phyloP scores from a whole-genome alignment of 2,329 filamentous ascomycete species.

The Colletotrichum gloeosporioides region DNA sequence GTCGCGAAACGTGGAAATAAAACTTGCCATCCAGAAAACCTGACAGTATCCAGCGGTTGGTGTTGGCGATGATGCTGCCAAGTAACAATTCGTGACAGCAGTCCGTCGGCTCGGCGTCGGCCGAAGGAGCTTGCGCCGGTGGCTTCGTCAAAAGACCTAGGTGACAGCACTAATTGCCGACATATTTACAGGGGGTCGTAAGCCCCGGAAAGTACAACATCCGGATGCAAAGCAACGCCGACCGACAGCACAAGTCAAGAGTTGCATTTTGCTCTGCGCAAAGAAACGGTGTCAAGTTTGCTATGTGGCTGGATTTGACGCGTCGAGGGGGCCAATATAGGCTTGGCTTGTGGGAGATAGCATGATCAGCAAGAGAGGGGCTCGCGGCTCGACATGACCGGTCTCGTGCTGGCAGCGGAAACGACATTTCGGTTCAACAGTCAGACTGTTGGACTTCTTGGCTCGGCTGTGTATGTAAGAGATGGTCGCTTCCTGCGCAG shows the following conservation, averaged over 20 bases:
- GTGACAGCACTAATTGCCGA: not conserved
- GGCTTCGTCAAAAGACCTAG: not conserved
- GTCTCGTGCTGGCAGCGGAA: not conserved
- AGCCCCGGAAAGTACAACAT: not conserved
- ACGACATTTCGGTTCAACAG: not conserved
- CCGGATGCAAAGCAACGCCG: not conserved
- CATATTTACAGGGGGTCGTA: not conserved
- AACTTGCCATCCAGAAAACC: not conserved
- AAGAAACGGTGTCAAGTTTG: not conserved
- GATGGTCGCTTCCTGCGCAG: not conserved
- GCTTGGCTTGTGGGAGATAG: not conserved
- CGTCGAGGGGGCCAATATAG: not conserved
- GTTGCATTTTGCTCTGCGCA: not conserved
- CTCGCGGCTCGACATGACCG: not conserved
- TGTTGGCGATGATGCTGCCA: not conserved
- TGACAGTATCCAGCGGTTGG: not conserved
- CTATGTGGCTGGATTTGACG: not conserved
- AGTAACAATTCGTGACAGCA: not conserved
- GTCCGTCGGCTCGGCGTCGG: not conserved
- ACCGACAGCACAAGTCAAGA: not conserved
- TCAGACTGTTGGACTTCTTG: constrained; percentile 1
- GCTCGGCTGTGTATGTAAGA: constrained; percentile 11
- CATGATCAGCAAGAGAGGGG: not conserved
- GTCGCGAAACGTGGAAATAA: not conserved
- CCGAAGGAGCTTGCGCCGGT: not conserved